Conservation (phyloP, 495 filamentous ascomycete species). For the Symbiotaphrina buchneri region DNA sequence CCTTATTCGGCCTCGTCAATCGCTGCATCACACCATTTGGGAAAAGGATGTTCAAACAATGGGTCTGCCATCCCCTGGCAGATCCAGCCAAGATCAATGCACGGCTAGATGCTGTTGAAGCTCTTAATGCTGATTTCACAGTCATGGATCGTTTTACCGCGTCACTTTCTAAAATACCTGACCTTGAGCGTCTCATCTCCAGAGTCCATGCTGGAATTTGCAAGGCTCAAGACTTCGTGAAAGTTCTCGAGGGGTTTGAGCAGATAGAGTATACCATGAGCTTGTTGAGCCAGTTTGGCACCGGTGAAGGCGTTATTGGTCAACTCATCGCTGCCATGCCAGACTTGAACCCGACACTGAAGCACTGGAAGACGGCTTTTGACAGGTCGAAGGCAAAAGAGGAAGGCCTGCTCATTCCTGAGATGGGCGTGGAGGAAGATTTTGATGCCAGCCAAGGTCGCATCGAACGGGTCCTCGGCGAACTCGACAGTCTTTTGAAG, state of each 20-base stretch:
- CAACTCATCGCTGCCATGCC: constrained; percentile 71
- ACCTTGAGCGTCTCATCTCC: constrained; percentile 85
- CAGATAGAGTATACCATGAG: constrained; percentile 85
- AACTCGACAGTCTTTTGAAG: constrained; percentile 50
- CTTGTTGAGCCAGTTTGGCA: constrained; percentile 43
- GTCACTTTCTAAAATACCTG: constrained; percentile 73
- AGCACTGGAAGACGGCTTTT: constrained; percentile 83
- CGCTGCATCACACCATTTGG: constrained; percentile 92
- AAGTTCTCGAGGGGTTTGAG: constrained; percentile 92
- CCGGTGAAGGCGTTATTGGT: constrained; percentile 62
- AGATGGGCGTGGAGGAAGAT: constrained; percentile 75
- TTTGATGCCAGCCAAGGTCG: constrained; percentile 71
- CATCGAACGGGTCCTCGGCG: constrained; percentile 45
- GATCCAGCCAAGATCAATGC: constrained; percentile 77
- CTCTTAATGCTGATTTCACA: constrained; percentile 59
- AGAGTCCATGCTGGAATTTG: constrained; percentile 81
- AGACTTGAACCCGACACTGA: constrained; percentile 44
- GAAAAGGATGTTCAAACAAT: constrained; percentile 89
- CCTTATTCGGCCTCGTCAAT: constrained; percentile 76
- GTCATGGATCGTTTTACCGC: constrained; percentile 67
- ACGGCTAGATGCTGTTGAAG: constrained; percentile 86
- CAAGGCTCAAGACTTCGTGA: constrained; percentile 74
- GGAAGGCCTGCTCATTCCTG: constrained; percentile 57
- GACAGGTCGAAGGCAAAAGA: constrained; percentile 63
- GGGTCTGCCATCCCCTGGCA: constrained; percentile 90